These are phyloP conservation scores for Phyllosticta paracitricarpa DNA, from an alignment of 2,329 filamentous ascomycete species.

Conservation along the genomic window DNA sequence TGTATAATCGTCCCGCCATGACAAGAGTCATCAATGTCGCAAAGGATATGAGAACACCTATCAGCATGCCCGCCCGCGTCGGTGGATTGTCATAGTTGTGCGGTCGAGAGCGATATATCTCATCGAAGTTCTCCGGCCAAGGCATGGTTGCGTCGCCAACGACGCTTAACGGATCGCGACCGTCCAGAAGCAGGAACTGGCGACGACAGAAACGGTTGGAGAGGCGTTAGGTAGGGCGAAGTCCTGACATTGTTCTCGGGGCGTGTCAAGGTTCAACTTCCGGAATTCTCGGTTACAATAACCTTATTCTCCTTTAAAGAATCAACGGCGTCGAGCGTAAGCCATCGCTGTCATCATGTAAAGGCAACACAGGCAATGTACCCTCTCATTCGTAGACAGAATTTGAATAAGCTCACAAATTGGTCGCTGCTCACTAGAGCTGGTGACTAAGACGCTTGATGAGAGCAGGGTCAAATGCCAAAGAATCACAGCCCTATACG, in stretches of 20 bases:
- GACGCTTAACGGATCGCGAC: not conserved
- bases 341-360: not conserved
- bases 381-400: not conserved
- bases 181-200: not conserved
- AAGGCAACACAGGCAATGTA: not conserved
- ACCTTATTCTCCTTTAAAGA: not conserved
- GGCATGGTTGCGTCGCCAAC: not conserved
- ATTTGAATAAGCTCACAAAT: not conserved
- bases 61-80: conserved; percentile 16
- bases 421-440: not conserved
- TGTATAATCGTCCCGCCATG: conserved; percentile 13
- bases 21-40: conserved; percentile 13
- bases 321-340: not conserved
- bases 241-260: not conserved
- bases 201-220: not conserved
- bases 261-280: not conserved
- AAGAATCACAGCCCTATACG: not conserved
- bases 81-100: conserved; percentile 22
- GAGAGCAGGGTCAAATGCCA: not conserved
- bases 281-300: not conserved
- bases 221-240: not conserved
- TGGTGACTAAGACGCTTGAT: not conserved
- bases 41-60: conserved; percentile 17
- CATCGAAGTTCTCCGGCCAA: not conserved
- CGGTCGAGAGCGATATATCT: not conserved